Evolutionary conservation across 352 stramenopile genomes (phyloP), one percentile per base, ranked within the genome.

Genomic region (Pythium monospermum): DNA sequence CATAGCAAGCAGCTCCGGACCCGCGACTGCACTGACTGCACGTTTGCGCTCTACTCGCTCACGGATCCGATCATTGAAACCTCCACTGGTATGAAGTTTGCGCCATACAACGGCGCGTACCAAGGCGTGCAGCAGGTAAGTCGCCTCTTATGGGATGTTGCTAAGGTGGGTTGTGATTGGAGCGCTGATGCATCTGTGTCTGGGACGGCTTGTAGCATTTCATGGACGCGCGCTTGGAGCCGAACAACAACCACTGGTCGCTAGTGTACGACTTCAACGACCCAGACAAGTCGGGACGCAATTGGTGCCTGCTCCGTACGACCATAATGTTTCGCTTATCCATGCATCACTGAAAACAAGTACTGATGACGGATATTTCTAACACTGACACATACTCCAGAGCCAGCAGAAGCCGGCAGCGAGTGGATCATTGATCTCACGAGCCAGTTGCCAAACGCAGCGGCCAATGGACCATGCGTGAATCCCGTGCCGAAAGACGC

Each of bases 261-360:
- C 76, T 90, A 26, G 70, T 97, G 15, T 96, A 92, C 57, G 89
- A 97, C 58, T 97, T 97, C 55, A 96, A 96, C 59, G 87, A 96
- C 59, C 83, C 78, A 7, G 73, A 91, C 57, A 92, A 87, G 66
- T 74, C 62, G 4, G 73, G 77, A 18, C 61, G 49, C 46, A 91
- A 91, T 60, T 91, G 77, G 77, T 60, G 63, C n/a, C 62, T 87
- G 19, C 48, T 84, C n/a, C 66, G 71, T 83, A 59, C 45, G 68
- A 64, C 43, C 36, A 8, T 52, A 27, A 35, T 35, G 30, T 35
- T 13, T 35, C 13, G 30, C 13, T 8, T 35, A 35, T 35, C 30
- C n/a, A n/a, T n/a, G n/a, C n/a, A n/a, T n/a, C n/a, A n/a, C n/a
- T n/a, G n/a, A n/a, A n/a, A n/a, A n/a, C n/a, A n/a, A n/a, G n/a